Evolutionary conservation across 768 basidiomycete genomes (phyloP).

Genomic region (Phlebiopsis flavidoalba): DNA sequence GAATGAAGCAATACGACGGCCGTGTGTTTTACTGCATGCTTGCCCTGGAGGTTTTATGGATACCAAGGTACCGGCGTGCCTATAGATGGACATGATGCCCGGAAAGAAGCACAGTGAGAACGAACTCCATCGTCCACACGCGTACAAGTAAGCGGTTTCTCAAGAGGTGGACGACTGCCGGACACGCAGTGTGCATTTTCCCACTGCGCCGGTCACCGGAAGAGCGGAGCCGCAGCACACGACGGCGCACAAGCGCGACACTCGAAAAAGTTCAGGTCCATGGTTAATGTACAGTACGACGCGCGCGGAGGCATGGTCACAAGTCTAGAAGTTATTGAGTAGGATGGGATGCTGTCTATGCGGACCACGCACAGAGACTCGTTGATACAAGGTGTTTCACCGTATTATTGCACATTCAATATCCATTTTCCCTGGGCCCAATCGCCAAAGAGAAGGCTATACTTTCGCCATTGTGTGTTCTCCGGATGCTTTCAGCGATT

Average conservation of each 20-base stretch:
- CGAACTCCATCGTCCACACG: neutral
- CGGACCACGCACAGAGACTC: slow-evolving; percentile 4
- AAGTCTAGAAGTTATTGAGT: neutral
- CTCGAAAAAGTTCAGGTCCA: neutral
- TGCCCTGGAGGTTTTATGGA: neutral
- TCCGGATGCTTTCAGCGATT: slow-evolving; percentile 92
- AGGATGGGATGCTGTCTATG: neutral
- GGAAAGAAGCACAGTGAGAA: slow-evolving; percentile 6
- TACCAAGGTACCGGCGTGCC: neutral
- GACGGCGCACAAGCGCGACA: neutral
- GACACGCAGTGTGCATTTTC: neutral
- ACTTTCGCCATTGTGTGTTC: slow-evolving; percentile 92
- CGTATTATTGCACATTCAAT: slow-evolving; percentile 1
- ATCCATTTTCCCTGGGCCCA: slow-evolving; percentile 50
- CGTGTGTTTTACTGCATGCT: neutral
- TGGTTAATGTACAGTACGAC: neutral
- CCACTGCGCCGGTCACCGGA: neutral
- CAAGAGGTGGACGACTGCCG: neutral
- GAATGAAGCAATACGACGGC: neutral
- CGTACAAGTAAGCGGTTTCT: slow-evolving; percentile 1
- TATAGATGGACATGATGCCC: neutral
- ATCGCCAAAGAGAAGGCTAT: slow-evolving; percentile 83
- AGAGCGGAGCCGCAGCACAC: neutral
- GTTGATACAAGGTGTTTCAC: slow-evolving; percentile 4
- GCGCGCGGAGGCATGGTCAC: neutral